Base-by-base conservation (phyloP, 306 rosid genomes). In the Aeschynomene evenia region DNA sequence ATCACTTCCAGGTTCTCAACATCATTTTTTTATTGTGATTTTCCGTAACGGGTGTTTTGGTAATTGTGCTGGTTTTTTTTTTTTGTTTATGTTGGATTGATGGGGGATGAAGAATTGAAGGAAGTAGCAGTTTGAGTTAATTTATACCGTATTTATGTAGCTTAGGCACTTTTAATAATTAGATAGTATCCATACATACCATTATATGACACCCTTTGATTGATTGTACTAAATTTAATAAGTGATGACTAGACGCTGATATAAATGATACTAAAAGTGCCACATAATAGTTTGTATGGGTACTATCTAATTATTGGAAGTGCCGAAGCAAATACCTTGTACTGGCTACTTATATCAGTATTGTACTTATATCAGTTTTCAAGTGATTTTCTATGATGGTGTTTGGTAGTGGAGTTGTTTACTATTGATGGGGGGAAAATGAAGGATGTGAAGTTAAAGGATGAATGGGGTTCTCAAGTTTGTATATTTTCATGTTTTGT, bases 1-100 rank as follows among this genome's bases (percentile, higher is more conserved):
- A 90, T 94, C 79, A 80, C 85, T 71, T 39, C 83, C 49, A 94
- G 89, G 98, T 88, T 62, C 34, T 6, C 4, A 9, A 2, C 18
- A 31, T 33, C 26, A 18, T 16, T 7, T 6, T 14, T 8, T 20
- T 51, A 1, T 54, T 28, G 3, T 14, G 36, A 20, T 48, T 21
- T 34, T 49, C 8, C 36, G 15, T 60, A 33, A 11, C 42, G 19
- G 24, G 6, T 39, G 10, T 24, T 24, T 29, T 29, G 31, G 49
- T 12, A 59, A 14, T 63, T 6, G 26, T 22, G 34, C 7, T 68
- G 58, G 18, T 14, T 22, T 68, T 64, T 75, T 24, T 3, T 13
- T 60, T 19, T n/a, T n/a, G 49, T 75, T 24, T 3, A 16, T 60
- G 20, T n/a, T n/a, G 49, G 29, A 15, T 42, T 7, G 15, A 46